Percentiles rank a stretch among this genome's conserved stretches.
Evolutionary conservation across 2,329 filamentous ascomycete species (phyloP).

Genomic region (Fusarium hostae): DNA sequence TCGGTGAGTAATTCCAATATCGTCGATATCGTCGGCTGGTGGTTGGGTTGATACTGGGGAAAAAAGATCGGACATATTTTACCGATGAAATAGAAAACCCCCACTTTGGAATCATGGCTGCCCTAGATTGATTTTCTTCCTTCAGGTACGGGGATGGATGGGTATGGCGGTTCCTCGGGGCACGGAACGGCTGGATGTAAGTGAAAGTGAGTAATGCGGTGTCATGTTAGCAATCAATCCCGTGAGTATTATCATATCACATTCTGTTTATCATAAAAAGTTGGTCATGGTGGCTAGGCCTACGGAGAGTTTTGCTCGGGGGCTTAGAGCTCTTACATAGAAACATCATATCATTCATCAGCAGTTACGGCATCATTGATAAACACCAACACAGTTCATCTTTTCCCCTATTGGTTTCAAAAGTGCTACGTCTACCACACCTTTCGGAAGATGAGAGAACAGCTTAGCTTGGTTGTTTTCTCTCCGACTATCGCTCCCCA

Average conservation of each 20-base stretch:
- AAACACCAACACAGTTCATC: slow-evolving; percentile 33
- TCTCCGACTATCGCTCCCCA: slow-evolving; percentile 27
- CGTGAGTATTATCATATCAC: slow-evolving; percentile 25
- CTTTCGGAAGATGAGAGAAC: slow-evolving; percentile 7
- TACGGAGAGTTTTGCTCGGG: slow-evolving; percentile 2
- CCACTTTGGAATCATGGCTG: slow-evolving; percentile 24
- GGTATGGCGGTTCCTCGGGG: slow-evolving; percentile 10
- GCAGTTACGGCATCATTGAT: slow-evolving; percentile 39
- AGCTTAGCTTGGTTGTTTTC: not conserved
- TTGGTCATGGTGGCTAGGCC: slow-evolving; percentile 6
- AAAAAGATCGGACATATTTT: slow-evolving; percentile 23
- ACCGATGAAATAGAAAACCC: slow-evolving; percentile 18
- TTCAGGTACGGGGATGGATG: not conserved
- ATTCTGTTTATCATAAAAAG: not conserved
- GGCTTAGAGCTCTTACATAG: slow-evolving; percentile 24
- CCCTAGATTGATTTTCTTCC: not conserved
- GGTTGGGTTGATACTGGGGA: not conserved
- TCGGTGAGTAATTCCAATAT: slow-evolving; percentile 3
- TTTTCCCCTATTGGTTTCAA: slow-evolving; percentile 23
- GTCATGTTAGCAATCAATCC: slow-evolving; percentile 19
- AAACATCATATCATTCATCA: slow-evolving; percentile 36
- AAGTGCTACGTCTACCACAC: slow-evolving; percentile 29
- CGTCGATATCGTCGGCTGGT: slow-evolving; percentile 7
- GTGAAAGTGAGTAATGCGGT: not conserved
- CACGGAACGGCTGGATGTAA: slow-evolving; percentile 3